Evolutionary conservation across 768 basidiomycete genomes (phyloP).

Genomic region (Ephemerocybe angulata): DNA sequence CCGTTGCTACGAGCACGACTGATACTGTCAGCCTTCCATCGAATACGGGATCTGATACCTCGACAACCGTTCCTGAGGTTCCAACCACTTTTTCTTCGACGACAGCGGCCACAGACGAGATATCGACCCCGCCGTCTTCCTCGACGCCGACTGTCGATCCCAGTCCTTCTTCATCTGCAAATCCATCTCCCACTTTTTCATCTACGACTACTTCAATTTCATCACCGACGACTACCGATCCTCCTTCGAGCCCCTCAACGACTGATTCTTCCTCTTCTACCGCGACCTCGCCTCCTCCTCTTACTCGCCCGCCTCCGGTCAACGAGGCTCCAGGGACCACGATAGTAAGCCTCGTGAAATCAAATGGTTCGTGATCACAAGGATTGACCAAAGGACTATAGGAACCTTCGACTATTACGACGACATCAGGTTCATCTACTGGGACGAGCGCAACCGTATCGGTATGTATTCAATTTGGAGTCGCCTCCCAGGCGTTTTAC

Average conservation of each 20-base stretch:
- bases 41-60: not conserved
- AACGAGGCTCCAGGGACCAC: too few relatives aligned
- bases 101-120: not conserved
- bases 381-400: not conserved
- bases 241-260: too few relatives aligned
- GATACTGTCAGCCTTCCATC: not conserved
- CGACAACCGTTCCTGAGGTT: not conserved
- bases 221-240: too few relatives aligned
- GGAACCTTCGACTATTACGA: not conserved
- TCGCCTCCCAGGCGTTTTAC: not conserved
- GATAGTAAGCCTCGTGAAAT: too few relatives aligned
- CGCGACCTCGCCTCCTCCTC: too few relatives aligned
- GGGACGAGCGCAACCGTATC: not conserved
- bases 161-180: too few relatives aligned
- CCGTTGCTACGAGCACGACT: not conserved
- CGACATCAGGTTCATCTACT: not conserved
- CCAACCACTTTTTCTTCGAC: not conserved
- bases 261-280: too few relatives aligned
- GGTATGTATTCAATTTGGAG: too few relatives aligned
- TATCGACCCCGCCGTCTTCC: not conserved
- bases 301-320: too few relatives aligned
- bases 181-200: too few relatives aligned
- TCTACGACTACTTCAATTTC: too few relatives aligned
- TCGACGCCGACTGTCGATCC: not conserved
- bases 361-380: not conserved